Evolutionary conservation across 2,329 filamentous ascomycete species (phyloP), one percentile per base, ranked within the genome.

Genomic region (Thelonectria discophora): DNA sequence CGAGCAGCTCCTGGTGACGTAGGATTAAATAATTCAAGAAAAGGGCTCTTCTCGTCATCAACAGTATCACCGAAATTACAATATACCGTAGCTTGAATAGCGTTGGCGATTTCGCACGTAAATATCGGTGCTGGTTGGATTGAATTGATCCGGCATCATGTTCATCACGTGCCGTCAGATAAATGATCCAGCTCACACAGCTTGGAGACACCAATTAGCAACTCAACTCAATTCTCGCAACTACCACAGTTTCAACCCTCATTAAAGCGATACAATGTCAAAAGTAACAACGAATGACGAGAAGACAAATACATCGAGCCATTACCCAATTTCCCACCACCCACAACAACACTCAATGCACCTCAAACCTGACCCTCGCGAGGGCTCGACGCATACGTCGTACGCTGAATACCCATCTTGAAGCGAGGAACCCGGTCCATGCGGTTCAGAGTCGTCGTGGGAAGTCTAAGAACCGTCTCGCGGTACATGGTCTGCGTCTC

Each of bases 401-500:
- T 64, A 9, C 69, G 54, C 47, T 71, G 67, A 24, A 72, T 71
- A 5, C 69, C 70, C 63, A 72, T 62, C 4, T 69, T 65, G 52
- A 72, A 70, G 12, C 69, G 62, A 21, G 67, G 63, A 27, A 72
- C 68, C 13, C 70, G 64, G 46, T 55, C 64, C 70, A 72, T 72
- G 8, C 70, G 60, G 24, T 72, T 67, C 30, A 72, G 60, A 17
- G 61, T 54, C 7, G 67, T 66, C 3, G 70, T 71, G 9, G 65
- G 65, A 50, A 72, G 46, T 12, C 70, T 59, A 24, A 72, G 61
- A 20, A 72, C 70, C 5, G 70, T 72, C 56, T 72, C 70, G 5
- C 65, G 69, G 42, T 68, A 72, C 69, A 72, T 69, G 1, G 70
- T 72, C 46, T 69, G 65, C 5, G 65, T 71, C 51, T 70, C 67